Percentiles rank a stretch among this genome's conserved stretches.
phyloP scores from a whole-genome alignment of 2,329 filamentous ascomycete genomes.

The Beauveria australis region DNA sequence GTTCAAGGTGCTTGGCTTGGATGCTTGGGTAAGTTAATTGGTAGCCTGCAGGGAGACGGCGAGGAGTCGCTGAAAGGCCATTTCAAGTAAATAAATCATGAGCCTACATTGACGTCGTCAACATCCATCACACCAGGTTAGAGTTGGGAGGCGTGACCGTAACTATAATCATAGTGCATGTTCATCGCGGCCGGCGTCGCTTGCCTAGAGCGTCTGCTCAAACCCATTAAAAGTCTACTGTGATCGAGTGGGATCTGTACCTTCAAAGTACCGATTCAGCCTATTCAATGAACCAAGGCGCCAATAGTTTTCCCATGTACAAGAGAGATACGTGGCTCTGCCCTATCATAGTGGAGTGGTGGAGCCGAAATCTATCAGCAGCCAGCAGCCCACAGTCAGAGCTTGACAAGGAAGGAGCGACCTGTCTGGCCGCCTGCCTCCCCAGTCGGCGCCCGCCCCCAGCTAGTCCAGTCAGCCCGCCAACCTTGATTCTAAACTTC shows the following conservation, averaged over 20 bases:
- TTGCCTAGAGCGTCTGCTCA: not conserved
- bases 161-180: too few species aligned
- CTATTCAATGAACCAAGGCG: not conserved
- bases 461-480: not conserved
- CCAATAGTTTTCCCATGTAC: not conserved
- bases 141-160: not conserved
- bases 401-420: too few species aligned
- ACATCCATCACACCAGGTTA: not conserved
- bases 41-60: too few species aligned
- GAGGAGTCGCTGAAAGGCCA: too few species aligned
- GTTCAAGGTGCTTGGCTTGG: too few species aligned
- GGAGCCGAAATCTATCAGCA: not conserved
- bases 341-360: not conserved
- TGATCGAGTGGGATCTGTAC: not conserved
- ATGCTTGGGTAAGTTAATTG: too few species aligned
- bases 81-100: too few species aligned
- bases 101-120: too few species aligned
- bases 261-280: not conserved
- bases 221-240: too few species aligned
- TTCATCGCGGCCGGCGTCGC: not conserved
- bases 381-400: not conserved
- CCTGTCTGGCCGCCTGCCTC: not conserved
- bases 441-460: not conserved
- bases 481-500: constrained; percentile 1
- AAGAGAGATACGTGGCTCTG: not conserved